Evolutionary conservation across 1,284 basidiomycete genomes (phyloP), one percentile per base, ranked within the genome.

Genomic region (Heterobasidion parviporum): DNA sequence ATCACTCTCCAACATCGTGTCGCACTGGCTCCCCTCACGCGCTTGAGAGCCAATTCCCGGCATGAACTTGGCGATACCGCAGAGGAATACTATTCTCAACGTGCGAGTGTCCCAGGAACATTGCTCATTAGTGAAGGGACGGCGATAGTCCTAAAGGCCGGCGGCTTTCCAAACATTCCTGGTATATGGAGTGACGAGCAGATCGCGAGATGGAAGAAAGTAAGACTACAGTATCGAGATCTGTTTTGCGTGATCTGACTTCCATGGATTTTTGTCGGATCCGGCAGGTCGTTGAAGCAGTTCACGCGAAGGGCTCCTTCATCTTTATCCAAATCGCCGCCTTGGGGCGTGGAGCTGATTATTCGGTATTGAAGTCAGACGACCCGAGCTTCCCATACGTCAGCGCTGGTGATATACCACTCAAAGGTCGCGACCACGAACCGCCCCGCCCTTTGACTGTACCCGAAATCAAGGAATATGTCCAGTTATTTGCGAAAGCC

Each of bases 101-200:
- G 79, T 10, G 74, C 70, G 1, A 66, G 64, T 36, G 61, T 61
- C 0, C 72, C 74, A 0, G 80, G 79, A 0, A 75, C 77, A 0
- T 64, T 82, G 6, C 63, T 82, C 20, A 76, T 82, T 55, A 68
- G 75, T 3, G 80, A 82, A 63, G 78, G 67, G 0, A 77, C 74
- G 0, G 65, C 74, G 59, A 74, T 81, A 53, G 64, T 67, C 10
- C 56, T 67, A 6, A 65, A 70, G 52, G 75, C 73, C 0, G 73
- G 71, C 6, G 76, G 76, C 3, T 65, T 63, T 12, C 16, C n/a
- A 56, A 54, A 62, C 54, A 61, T 64, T 1, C 70, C 69, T 10
- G 58, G 60, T 6, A 66, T 70, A 53, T 72, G 59, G 57, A 64
- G 26, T n/a, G 54, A 61, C 10, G 48, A 57, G n/a, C 60, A 61